Evolutionary conservation across 768 basidiomycete genomes (phyloP), one percentile per base, ranked within the genome.

Genomic region (Agrocybe pediades): DNA sequence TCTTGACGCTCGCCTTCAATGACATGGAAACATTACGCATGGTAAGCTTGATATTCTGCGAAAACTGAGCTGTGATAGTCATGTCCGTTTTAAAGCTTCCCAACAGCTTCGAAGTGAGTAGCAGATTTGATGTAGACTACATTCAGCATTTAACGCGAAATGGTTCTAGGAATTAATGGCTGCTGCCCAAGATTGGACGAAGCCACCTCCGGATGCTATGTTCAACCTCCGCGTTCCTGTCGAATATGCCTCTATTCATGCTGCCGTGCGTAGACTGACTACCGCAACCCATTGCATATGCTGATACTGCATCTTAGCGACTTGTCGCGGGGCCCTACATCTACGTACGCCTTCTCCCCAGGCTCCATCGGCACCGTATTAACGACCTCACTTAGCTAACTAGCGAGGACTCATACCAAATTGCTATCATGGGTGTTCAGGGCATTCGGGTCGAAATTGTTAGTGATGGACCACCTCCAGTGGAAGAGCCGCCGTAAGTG

Each of bases 1-100:
- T 91, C 59, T 78, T 94, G 61, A 94, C 92, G 54, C 83, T 94
- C 53, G 85, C 83, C 8, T 90, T 86, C 68, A 88, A 78, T 50
- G 92, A 93, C 33, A 90, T 92, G 86, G 92, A 94, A 72, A 93
- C 92, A 7, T 79, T 94, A 54, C 79, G 86, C 58, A 83, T 88
- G 77, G 88, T 86, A 51, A 49, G 75, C 66, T 49, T 24, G 16
- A 40, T 49, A 6, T 21, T 26, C 36, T 39, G 46, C 17, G 16
- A n/a, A n/a, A n/a, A n/a, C n/a, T n/a, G n/a, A n/a, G n/a, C n/a
- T n/a, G n/a, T n/a, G n/a, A n/a, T n/a, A n/a, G n/a, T n/a, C n/a
- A 23, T 9, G 16, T 27, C 23, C 39, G 15, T 33, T 41, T 20
- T 57, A 27, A 30, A 92, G 88, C 79, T 94, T 17, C 92, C 92